Evolutionary conservation across 1,284 basidiomycete genomes (phyloP).

Genomic region (Boletus sp.): DNA sequence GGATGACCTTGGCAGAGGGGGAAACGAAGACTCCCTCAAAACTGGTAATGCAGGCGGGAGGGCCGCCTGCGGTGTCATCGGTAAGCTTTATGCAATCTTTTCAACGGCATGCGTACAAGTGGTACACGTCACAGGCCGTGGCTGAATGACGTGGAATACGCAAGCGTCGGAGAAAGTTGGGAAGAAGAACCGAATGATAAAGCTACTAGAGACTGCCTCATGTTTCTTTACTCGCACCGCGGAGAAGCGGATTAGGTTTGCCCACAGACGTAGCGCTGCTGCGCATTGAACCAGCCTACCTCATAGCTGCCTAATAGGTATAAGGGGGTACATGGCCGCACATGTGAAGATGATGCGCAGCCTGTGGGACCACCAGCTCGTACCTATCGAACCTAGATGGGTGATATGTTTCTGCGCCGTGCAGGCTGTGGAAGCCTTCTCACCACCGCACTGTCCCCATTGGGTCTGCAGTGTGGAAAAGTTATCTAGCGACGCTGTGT

Average conservation of each 20-base stretch:
- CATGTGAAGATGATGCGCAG: conserved; percentile 32
- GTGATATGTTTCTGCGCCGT: not conserved
- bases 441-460: not conserved
- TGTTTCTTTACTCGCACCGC: conserved; percentile 13
- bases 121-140: conserved; percentile 15
- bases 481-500: not conserved
- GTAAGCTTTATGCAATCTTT: conserved; percentile 33
- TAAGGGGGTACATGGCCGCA: not conserved
- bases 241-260: conserved; percentile 9
- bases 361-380: not conserved
- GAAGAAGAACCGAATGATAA: conserved; percentile 4
- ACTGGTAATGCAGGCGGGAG: conserved; percentile 74
- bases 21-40: conserved; percentile 61
- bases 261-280: not conserved
- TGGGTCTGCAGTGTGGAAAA: not conserved
- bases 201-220: conserved; percentile 1
- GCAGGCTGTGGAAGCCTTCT: not conserved
- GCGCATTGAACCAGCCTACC: not conserved
- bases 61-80: conserved; percentile 74
- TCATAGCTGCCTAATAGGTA: not conserved
- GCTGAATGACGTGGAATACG: conserved; percentile 12
- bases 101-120: not conserved
- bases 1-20: conserved; percentile 73
- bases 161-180: conserved; percentile 3
- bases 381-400: not conserved